These are phyloP conservation scores for Dicorynia guianensis DNA, from an alignment of 306 rosid genomes.

Conservation along the genomic window DNA sequence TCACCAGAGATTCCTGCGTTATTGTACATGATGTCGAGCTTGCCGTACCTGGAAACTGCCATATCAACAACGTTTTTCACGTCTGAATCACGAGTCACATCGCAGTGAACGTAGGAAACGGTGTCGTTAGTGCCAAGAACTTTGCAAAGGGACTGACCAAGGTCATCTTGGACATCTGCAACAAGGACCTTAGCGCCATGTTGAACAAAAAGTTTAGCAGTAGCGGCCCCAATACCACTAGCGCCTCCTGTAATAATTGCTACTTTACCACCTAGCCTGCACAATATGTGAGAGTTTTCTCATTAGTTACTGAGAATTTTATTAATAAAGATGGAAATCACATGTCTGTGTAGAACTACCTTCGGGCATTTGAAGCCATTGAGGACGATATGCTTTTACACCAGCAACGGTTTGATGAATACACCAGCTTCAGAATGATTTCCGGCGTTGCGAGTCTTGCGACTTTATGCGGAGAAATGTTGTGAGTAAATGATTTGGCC, in stretches of 20 bases:
- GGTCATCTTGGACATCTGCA: constrained; percentile 76
- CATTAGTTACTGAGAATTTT: background rate
- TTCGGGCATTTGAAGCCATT: constrained; percentile 34
- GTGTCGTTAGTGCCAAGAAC: constrained; percentile 26
- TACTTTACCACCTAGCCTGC: constrained; percentile 73
- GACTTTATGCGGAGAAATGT: background rate
- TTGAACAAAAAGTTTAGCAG: constrained; percentile 57
- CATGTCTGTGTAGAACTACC: background rate
- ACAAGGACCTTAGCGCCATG: constrained; percentile 73
- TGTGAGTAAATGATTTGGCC: too few relatives aligned
- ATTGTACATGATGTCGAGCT: constrained; percentile 73
- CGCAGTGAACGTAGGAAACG: constrained; percentile 57
- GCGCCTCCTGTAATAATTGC: constrained; percentile 84
- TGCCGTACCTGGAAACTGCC: constrained; percentile 58
- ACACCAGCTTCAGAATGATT: background rate
- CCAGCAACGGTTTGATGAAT: background rate
- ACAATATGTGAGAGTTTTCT: background rate
- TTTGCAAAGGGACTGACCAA: constrained; percentile 56
- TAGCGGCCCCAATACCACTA: constrained; percentile 74
- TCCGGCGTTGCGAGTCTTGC: too few relatives aligned
- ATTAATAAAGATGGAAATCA: background rate
- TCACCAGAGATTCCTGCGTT: constrained; percentile 66
- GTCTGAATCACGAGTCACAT: constrained; percentile 62
- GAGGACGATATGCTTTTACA: constrained; percentile 28
- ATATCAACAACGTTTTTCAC: constrained; percentile 54